Conservation (phyloP, 31 red algal species). For the Asparagopsis taxiformis region DNA sequence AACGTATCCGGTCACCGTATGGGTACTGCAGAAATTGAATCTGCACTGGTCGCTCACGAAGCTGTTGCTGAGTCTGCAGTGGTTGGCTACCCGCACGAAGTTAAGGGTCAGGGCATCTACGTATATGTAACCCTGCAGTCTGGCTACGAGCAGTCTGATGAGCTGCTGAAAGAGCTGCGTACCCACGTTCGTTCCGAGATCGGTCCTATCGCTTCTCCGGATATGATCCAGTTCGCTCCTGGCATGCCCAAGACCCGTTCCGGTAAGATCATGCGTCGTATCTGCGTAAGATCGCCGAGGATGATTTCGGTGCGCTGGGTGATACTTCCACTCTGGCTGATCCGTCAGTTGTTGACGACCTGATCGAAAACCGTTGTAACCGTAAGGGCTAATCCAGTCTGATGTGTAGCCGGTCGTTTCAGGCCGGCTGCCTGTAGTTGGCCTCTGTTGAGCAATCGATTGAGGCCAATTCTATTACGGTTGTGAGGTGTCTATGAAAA, state of each 20-base stretch:
- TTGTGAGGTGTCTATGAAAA: no score
- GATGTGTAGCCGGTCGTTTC: no score
- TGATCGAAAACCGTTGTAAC: no score
- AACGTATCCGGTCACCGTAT: constrained; percentile 79
- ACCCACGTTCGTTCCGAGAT: constrained; percentile 37
- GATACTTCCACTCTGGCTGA: neutral
- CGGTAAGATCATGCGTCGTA: constrained; percentile 84
- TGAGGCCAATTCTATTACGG: no score
- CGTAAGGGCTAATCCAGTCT: no score
- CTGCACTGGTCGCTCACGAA: constrained; percentile 36
- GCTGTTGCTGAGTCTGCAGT: constrained; percentile 56
- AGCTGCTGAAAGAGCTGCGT: constrained; percentile 34
- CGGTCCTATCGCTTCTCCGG: constrained; percentile 69
- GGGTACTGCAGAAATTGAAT: constrained; percentile 71
- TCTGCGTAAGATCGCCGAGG: constrained; percentile 36
- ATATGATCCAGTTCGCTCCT: constrained; percentile 27
- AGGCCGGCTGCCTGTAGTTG: no score
- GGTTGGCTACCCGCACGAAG: constrained; percentile 66
- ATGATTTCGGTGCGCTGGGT: neutral
- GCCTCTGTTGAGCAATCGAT: no score
- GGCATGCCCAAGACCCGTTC: constrained; percentile 72
- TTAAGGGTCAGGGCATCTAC: constrained; percentile 78
- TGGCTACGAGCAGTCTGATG: constrained; percentile 29
- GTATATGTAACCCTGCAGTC: constrained; percentile 55
- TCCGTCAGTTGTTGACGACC: no score